phyloP scores from a whole-genome alignment of 352 stramenopile genomes.

The Globisporangium cystogenes region DNA sequence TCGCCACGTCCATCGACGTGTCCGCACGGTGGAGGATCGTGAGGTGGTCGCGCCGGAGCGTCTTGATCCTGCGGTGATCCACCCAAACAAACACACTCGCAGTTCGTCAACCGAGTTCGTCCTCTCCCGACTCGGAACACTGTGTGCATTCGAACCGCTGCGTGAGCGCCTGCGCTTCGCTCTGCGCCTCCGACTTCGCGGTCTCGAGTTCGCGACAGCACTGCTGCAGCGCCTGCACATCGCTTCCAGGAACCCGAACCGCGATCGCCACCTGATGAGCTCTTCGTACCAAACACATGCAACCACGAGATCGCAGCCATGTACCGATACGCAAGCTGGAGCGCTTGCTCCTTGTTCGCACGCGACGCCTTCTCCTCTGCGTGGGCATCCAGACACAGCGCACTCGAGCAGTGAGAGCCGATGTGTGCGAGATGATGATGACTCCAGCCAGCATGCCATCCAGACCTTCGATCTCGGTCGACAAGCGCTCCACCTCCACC shows the following conservation, averaged over 20 bases:
- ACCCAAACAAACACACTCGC: background rate
- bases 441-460: no score
- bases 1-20: slow-evolving; percentile 1
- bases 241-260: slow-evolving; percentile 10
- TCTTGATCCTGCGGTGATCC: slow-evolving; percentile 18
- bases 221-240: slow-evolving; percentile 31
- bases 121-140: no score
- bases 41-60: slow-evolving; percentile 32
- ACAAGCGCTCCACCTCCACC: slow-evolving; percentile 25
- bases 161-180: slow-evolving; percentile 25
- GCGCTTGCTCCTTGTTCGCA: slow-evolving; percentile 21
- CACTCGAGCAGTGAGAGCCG: no score
- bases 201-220: slow-evolving; percentile 29
- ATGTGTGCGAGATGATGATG: no score
- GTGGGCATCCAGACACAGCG: background rate
- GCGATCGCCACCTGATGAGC: background rate
- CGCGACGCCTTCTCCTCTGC: slow-evolving; percentile 22
- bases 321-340: slow-evolving; percentile 24
- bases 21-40: slow-evolving; percentile 33
- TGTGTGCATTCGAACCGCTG: slow-evolving; percentile 21
- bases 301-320: background rate
- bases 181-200: slow-evolving; percentile 23
- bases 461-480: slow-evolving; percentile 29
- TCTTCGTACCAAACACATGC: background rate
- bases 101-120: background rate